Percentiles rank a stretch among this genome's conserved stretches.
phyloP scores from a whole-genome alignment of 495 filamentous ascomycete genomes.

The Aspergillus carlsbadensis region DNA sequence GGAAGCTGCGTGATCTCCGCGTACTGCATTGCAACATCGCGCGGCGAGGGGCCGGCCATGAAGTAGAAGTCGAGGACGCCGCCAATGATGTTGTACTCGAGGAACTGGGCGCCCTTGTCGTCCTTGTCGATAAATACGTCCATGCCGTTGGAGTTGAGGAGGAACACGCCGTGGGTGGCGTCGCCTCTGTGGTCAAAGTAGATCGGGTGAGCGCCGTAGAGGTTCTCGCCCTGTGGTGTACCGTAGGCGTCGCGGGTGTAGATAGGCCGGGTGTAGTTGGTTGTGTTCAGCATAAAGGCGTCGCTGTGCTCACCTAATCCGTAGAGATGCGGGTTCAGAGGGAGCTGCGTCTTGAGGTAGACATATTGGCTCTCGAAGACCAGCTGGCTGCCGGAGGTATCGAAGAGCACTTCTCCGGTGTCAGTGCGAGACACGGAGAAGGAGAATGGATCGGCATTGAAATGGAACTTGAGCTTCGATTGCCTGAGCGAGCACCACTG shows the following conservation, averaged over 20 bases:
- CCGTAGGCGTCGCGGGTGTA: conserved; percentile 76
- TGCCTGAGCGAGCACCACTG: conserved; percentile 21
- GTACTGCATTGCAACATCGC: conserved; percentile 73
- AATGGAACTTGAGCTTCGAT: conserved; percentile 59
- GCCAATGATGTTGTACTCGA: conserved; percentile 82
- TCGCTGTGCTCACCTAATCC: conserved; percentile 81
- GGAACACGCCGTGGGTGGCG: conserved; percentile 81
- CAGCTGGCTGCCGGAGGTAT: conserved; percentile 65
- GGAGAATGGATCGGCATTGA: conserved; percentile 67
- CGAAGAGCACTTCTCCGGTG: conserved; percentile 65
- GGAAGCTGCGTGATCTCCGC: conserved; percentile 64
- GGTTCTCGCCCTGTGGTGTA: conserved; percentile 63
- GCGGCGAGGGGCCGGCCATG: conserved; percentile 67
- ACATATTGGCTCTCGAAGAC: conserved; percentile 84
- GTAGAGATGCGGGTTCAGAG: conserved; percentile 68
- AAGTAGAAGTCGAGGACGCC: conserved; percentile 87
- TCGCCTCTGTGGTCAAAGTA: conserved; percentile 75
- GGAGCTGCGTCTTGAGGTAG: conserved; percentile 66
- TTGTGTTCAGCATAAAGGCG: conserved; percentile 65
- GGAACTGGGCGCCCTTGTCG: conserved; percentile 59
- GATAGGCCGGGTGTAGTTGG: conserved; percentile 74
- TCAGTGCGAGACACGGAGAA: conserved; percentile 63
- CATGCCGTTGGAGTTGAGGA: conserved; percentile 84
- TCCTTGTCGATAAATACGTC: conserved; percentile 77
- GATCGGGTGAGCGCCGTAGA: conserved; percentile 82